Base-by-base conservation (phyloP, 768 basidiomycete species). In the Polyporus arcularius region DNA sequence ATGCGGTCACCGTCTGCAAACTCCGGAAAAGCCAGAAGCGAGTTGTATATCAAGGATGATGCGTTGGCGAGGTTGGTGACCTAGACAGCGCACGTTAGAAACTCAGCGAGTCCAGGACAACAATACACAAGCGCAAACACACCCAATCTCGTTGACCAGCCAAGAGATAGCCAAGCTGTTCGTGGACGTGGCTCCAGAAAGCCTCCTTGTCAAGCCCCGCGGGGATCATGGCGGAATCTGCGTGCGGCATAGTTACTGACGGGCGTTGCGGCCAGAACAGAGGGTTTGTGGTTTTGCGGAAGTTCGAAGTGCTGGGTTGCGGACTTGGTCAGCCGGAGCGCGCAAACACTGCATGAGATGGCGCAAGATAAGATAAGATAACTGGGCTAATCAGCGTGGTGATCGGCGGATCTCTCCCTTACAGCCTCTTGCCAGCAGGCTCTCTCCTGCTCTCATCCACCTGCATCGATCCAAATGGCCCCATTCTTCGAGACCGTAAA, bases 61-160 rank as follows among this genome's bases (percentile, higher is more conserved):
- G 92, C 82, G 70, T 96, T 96, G 45, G 93, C 85, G 21, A 94
- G 80, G 71, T 94, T 94, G n/a, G 94, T 85, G 43, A 96, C 81
- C 92, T 94, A 67, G 21, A 43, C 32, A 47, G 51, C 21, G 53
- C 50, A 58, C 35, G 35, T 35, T 35, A 35, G 35, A 35, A 28
- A 51, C 61, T 58, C 38, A 63, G 60, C 30, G 26, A 63, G 42
- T 46, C 18, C 32, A 16, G 32, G 58, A 54, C 46, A 52, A 52
- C 38, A 51, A 53, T 61, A 56, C 57, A 57, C 57, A 57, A 45
- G 62, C 56, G 39, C 39, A 54, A 54, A 65, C 79, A 63, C 73
- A 94, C 94, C 94, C 93, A 96, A 69, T 88, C 81, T 57, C 85
- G 76, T 66, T 94, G 84, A 10, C 80, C 88, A 9, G 81, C 84